phyloP scores from a whole-genome alignment of 257 asterid genomes.

The Scutellaria minor region DNA sequence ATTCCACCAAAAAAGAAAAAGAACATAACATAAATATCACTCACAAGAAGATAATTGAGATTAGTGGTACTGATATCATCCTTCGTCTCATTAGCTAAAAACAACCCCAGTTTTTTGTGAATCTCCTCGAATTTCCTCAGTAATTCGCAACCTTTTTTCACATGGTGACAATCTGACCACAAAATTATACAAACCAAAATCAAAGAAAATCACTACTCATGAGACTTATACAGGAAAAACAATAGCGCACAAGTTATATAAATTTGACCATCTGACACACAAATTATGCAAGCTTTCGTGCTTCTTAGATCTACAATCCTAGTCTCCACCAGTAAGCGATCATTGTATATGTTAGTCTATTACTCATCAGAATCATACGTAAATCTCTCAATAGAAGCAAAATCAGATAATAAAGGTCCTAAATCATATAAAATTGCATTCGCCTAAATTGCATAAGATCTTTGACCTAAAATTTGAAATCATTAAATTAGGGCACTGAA shows the following conservation, averaged over 20 bases:
- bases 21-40: constrained; percentile 32
- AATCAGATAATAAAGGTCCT: too few relatives aligned
- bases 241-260: too few relatives aligned
- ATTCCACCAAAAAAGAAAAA: not conserved
- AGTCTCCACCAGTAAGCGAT: too few relatives aligned
- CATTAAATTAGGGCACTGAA: too few relatives aligned
- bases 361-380: too few relatives aligned
- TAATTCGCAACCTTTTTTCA: constrained; percentile 71
- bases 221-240: not conserved
- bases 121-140: constrained; percentile 82
- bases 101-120: constrained; percentile 79
- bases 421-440: too few relatives aligned
- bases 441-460: too few relatives aligned
- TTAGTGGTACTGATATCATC: constrained; percentile 88
- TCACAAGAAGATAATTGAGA: constrained; percentile 85
- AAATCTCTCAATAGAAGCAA: too few relatives aligned
- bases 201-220: not conserved
- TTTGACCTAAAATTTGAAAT: too few relatives aligned
- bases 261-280: too few relatives aligned
- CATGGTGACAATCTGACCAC: not conserved
- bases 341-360: too few relatives aligned
- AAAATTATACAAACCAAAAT: not conserved
- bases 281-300: not conserved
- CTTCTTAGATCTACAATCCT: too few relatives aligned
- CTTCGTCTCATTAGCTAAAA: constrained; percentile 85